These are phyloP conservation scores for Gastrodia elata DNA, from an alignment of 106 monocot species.

Conservation along the genomic window DNA sequence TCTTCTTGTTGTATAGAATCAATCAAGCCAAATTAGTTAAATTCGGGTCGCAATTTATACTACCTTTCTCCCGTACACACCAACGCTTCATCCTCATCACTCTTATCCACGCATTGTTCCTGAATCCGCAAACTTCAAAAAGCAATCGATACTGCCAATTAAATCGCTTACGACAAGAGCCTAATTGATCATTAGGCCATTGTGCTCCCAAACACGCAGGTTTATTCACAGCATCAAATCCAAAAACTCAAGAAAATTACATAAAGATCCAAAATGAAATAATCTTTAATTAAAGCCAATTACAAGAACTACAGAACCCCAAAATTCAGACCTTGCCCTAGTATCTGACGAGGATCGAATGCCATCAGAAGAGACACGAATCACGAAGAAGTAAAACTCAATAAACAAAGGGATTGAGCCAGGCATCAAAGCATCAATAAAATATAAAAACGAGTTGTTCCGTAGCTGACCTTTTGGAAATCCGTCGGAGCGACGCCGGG, in stretches of 20 bases:
- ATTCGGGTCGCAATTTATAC: not conserved
- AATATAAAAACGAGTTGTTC: not conserved
- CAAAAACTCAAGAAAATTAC: not conserved
- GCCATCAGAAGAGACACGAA: not conserved
- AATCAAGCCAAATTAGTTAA: not conserved
- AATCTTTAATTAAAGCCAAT: not conserved
- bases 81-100: not conserved
- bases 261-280: not conserved
- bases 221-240: not conserved
- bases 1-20: not conserved
- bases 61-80: not conserved
- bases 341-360: not conserved
- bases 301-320: not conserved
- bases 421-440: not conserved
- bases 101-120: not conserved
- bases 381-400: not conserved
- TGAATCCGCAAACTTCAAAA: not conserved
- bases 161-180: too few relatives aligned
- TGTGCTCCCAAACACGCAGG: not conserved
- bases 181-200: not conserved
- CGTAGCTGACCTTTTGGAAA: conserved; percentile 60
- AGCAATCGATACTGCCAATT: not conserved
- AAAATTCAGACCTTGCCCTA: not conserved
- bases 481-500: conserved; percentile 95
- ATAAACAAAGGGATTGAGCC: not conserved